phyloP scores from a whole-genome alignment of 2,329 filamentous ascomycete species.

The Coniochaeta ligniaria region DNA sequence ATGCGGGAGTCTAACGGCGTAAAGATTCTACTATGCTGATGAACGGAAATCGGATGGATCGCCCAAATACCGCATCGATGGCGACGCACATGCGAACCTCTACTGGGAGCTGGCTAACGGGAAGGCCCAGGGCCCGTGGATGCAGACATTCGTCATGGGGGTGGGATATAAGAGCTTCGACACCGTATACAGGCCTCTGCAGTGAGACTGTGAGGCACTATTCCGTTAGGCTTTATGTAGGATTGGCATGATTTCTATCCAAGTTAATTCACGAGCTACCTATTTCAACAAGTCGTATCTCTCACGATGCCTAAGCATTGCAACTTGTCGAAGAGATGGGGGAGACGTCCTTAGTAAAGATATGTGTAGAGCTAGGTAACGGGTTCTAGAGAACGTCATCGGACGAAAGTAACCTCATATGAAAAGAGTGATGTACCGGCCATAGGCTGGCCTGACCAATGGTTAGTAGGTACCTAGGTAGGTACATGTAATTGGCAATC shows the following conservation, averaged over 20 bases:
- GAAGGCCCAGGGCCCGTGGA: neutral
- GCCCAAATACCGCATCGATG: neutral
- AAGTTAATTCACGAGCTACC: no score
- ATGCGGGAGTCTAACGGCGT: neutral
- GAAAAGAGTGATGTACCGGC: no score
- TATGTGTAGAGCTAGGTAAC: no score
- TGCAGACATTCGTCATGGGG: conserved; percentile 2
- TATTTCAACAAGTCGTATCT: no score
- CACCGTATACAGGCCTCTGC: neutral
- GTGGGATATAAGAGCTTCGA: neutral
- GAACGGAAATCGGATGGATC: neutral
- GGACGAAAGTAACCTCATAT: no score
- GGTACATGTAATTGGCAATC: no score
- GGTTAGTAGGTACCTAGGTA: no score
- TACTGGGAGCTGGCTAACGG: neutral
- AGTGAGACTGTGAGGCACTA: neutral
- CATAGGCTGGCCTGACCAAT: no score
- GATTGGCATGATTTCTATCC: neutral
- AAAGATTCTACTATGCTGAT: conserved; percentile 3
- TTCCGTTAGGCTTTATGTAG: neutral
- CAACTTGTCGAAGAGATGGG: no score
- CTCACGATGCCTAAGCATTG: no score
- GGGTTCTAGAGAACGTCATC: no score
- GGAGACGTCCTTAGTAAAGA: no score
- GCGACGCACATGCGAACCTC: neutral